Evolutionary conservation across 352 stramenopile genomes (phyloP).

Genomic region (Phytopythium aichiense): DNA sequence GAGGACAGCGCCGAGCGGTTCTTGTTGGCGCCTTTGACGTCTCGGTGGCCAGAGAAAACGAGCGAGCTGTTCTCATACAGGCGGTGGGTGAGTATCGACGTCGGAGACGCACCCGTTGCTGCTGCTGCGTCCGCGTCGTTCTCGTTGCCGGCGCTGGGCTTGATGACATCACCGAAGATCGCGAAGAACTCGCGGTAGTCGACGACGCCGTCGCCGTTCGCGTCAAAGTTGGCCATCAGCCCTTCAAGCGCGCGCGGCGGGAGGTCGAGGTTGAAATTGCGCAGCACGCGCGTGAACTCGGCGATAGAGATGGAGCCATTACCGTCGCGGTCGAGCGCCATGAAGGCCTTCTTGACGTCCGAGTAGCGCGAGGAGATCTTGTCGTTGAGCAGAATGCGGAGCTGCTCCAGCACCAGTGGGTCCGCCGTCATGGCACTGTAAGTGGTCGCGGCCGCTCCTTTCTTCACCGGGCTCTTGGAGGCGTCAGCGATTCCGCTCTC

Average conservation of each 20-base stretch:
- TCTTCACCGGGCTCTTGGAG: conserved; percentile 9
- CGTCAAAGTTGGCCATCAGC: conserved; percentile 31
- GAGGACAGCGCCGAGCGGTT: conserved; percentile 53
- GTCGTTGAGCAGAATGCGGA: conserved; percentile 60
- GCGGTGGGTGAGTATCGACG: conserved; percentile 18
- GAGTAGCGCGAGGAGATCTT: conserved; percentile 35
- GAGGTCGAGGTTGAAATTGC: conserved; percentile 42
- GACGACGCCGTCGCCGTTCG: conserved; percentile 33
- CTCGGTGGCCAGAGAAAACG: conserved; percentile 38
- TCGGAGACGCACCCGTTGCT: not conserved
- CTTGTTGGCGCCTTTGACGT: conserved; percentile 58
- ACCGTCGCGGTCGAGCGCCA: conserved; percentile 34
- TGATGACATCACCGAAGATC: conserved; percentile 49
- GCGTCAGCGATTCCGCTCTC: conserved; percentile 12
- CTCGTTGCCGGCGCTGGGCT: conserved; percentile 16
- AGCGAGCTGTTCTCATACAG: conserved; percentile 63
- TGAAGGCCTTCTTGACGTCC: conserved; percentile 49
- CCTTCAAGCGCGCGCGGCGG: conserved; percentile 31
- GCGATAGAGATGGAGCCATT: conserved; percentile 35
- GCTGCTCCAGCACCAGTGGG: conserved; percentile 42
- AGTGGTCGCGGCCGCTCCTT: not conserved
- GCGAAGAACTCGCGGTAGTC: conserved; percentile 66
- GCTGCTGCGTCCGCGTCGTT: not conserved
- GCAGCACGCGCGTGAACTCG: conserved; percentile 50
- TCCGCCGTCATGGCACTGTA: conserved; percentile 16